Conservation (phyloP, 2,329 filamentous ascomycete species). For the Pestalotiopsis sp. region DNA sequence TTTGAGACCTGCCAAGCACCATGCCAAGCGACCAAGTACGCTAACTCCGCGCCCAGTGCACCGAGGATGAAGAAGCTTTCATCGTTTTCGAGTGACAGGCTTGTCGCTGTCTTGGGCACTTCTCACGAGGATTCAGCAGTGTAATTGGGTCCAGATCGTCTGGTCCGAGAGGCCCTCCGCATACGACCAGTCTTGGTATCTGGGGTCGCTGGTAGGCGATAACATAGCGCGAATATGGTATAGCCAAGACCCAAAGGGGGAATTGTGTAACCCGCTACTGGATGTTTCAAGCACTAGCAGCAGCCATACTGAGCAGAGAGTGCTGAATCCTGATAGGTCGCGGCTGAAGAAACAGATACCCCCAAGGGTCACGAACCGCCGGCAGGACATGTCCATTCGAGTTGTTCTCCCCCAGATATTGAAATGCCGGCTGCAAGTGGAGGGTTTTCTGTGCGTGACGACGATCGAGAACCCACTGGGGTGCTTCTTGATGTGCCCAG, state of each 20-base stretch:
- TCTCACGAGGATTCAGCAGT: background rate
- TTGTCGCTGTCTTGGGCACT: conserved; percentile 4
- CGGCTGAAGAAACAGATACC: background rate
- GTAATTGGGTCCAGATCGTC: background rate
- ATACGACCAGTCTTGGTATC: conserved; percentile 4
- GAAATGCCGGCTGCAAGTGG: conserved; percentile 1
- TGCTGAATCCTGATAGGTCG: background rate
- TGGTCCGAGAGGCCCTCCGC: conserved; percentile 3
- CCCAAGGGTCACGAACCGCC: background rate
- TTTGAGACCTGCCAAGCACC: conserved; percentile 14
- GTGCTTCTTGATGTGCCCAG: background rate
- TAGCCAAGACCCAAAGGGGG: conserved; percentile 12
- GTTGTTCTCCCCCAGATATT: background rate
- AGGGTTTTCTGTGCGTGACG: background rate
- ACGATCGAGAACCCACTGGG: background rate
- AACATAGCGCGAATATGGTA: background rate
- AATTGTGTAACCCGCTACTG: conserved; percentile 3
- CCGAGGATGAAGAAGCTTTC: conserved; percentile 13
- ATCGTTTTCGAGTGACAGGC: background rate
- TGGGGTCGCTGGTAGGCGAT: conserved; percentile 3
- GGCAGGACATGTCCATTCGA: background rate
- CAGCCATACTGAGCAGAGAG: background rate
- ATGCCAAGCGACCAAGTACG: conserved; percentile 2
- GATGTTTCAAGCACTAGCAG: conserved; percentile 6
- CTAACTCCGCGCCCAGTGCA: conserved; percentile 7